A percentile compares a stretch with the other conserved stretches of the same genome.
phyloP scores from a whole-genome alignment of 306 rosid species.

The Sophora flavescens region DNA sequence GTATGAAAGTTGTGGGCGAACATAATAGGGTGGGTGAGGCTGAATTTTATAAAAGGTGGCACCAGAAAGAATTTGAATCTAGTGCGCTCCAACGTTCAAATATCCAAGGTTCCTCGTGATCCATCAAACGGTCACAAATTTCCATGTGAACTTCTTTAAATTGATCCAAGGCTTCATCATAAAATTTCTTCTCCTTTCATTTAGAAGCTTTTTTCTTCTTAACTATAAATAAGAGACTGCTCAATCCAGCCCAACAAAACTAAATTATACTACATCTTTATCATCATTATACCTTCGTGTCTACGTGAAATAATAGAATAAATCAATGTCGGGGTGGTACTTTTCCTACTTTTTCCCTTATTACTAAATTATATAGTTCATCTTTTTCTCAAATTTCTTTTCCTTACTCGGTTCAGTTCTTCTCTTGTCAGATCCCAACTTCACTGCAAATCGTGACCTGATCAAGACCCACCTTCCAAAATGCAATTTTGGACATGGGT shows the following conservation, averaged over 20 bases:
- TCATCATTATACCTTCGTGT: slow-evolving; percentile 79
- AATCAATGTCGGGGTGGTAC: slow-evolving; percentile 55
- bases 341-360: slow-evolving; percentile 50
- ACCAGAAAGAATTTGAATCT: slow-evolving; percentile 65
- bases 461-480: slow-evolving; percentile 64
- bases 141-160: slow-evolving; percentile 82
- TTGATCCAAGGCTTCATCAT: slow-evolving; percentile 31
- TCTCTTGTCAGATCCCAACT: slow-evolving; percentile 61
- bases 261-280: too few relatives aligned
- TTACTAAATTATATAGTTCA: slow-evolving; percentile 37
- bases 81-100: slow-evolving; percentile 99
- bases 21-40: slow-evolving; percentile 27
- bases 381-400: neutral
- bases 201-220: slow-evolving; percentile 25
- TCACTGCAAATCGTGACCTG: slow-evolving; percentile 46
- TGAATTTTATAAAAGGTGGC: slow-evolving; percentile 32
- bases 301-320: slow-evolving; percentile 73
- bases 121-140: slow-evolving; percentile 91
- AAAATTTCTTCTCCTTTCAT: slow-evolving; percentile 28
- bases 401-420: slow-evolving; percentile 43
- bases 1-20: slow-evolving; percentile 53
- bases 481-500: slow-evolving; percentile 71
- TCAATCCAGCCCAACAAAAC: slow-evolving; percentile 50
- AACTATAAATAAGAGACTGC: slow-evolving; percentile 69
- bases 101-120: slow-evolving; percentile 79